These are phyloP conservation scores for Dovyalis caffra DNA, from an alignment of 345 rosid species.

Conservation along the genomic window DNA sequence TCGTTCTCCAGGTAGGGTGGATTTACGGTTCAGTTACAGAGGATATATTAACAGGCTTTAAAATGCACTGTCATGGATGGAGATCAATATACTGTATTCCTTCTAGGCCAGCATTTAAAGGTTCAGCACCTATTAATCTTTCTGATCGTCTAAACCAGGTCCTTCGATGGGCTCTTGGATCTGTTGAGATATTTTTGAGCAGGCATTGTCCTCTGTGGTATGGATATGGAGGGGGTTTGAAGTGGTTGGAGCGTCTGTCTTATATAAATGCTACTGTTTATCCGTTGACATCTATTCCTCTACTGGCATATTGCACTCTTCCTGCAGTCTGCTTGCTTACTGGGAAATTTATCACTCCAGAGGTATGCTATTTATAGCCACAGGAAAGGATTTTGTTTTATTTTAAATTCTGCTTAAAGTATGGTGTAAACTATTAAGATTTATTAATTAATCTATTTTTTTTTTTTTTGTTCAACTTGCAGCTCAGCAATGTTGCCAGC, in stretches of 20 bases:
- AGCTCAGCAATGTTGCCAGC: neutral
- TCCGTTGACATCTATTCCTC: neutral
- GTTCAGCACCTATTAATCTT: neutral
- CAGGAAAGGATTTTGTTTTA: too few relatives aligned
- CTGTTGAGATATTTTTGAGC: neutral
- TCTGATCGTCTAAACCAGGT: neutral
- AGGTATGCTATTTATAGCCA: neutral
- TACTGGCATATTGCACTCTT: neutral
- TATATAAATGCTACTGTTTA: neutral
- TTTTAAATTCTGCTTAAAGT: too few relatives aligned
- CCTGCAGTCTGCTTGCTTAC: neutral
- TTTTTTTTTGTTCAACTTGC: neutral
- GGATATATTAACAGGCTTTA: neutral
- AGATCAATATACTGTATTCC: neutral
- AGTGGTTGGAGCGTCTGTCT: neutral
- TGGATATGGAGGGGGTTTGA: neutral
- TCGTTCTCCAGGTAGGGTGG: neutral
- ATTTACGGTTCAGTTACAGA: neutral
- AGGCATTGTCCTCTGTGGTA: neutral
- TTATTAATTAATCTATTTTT: too few relatives aligned
- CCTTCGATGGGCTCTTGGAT: neutral
- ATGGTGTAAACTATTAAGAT: neutral
- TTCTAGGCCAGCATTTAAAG: neutral
- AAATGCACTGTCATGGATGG: neutral
- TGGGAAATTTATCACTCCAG: neutral